A percentile compares a stretch with the other conserved stretches of the same genome.
Evolutionary conservation across 805 yeast species (phyloP).

Genomic region (Kluyveromyces siamensis): DNA sequence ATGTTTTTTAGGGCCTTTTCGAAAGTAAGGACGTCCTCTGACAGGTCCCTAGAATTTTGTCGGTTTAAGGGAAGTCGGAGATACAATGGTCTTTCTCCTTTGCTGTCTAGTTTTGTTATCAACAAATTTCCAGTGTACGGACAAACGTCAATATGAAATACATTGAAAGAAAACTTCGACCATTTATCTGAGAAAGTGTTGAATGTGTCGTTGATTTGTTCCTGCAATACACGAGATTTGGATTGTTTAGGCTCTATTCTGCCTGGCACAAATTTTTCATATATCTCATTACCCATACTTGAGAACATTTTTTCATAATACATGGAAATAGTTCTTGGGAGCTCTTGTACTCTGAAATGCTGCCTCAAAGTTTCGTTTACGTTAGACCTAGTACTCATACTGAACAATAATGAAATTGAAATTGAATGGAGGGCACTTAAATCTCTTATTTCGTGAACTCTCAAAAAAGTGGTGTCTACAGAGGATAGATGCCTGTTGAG

Average conservation of each 20-base stretch:
- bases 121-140: conserved; percentile 48
- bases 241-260: conserved; percentile 2
- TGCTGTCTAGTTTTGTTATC: conserved; percentile 36
- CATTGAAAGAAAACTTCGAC: conserved; percentile 10
- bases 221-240: conserved; percentile 2
- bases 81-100: conserved; percentile 33
- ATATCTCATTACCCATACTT: conserved; percentile 11
- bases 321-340: conserved; percentile 16
- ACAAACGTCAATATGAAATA: conserved; percentile 55
- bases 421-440: conserved; percentile 17
- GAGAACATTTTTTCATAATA: conserved; percentile 15
- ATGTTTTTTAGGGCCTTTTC: conserved; percentile 39
- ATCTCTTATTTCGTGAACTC: conserved; percentile 11
- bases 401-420: conserved; percentile 13
- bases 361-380: conserved; percentile 3
- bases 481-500: conserved; percentile 11
- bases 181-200: conserved; percentile 2
- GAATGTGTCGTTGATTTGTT: conserved; percentile 5
- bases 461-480: conserved; percentile 8
- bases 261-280: conserved; percentile 8
- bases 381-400: conserved; percentile 5
- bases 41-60: conserved; percentile 36
- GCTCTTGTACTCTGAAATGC: conserved; percentile 13
- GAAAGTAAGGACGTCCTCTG: conserved; percentile 35
- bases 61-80: conserved; percentile 54